phyloP scores from a whole-genome alignment of 768 basidiomycete species.

The Lactarius sanguifluus region DNA sequence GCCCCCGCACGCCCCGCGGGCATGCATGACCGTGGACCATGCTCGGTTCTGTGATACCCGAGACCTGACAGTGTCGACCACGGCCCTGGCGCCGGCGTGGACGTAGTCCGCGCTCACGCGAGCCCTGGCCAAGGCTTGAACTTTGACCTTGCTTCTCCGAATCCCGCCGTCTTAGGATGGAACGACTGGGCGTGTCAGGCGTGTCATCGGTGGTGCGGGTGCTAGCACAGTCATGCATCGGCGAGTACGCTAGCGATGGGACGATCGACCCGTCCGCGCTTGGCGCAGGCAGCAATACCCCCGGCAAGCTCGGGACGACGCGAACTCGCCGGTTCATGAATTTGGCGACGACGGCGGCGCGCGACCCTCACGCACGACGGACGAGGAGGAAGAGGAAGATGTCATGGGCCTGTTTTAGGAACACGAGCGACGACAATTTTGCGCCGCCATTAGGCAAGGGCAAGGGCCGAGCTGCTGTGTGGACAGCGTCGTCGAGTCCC shows the following conservation, averaged over 20 bases:
- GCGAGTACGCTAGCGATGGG: slow-evolving; percentile 17
- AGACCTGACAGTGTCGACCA: not conserved
- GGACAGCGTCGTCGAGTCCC: no score
- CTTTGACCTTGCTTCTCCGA: not conserved
- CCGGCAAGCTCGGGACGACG: not conserved
- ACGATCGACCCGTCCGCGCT: slow-evolving; percentile 28
- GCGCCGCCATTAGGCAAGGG: no score
- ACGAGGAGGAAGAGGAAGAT: not conserved
- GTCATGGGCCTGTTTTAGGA: no score
- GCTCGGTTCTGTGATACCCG: slow-evolving; percentile 15
- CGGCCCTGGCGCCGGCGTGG: not conserved
- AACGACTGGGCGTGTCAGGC: not conserved
- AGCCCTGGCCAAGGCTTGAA: not conserved
- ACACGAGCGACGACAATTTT: no score
- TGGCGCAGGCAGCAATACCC: slow-evolving; percentile 1
- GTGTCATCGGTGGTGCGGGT: not conserved
- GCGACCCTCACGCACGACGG: not conserved
- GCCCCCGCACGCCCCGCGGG: no score
- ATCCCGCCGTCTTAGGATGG: not conserved
- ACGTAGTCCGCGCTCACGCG: not conserved
- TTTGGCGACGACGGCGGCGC: not conserved
- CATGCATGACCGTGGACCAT: slow-evolving; percentile 13
- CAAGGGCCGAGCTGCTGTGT: no score
- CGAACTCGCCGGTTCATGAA: not conserved
- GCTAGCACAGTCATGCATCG: no score